These are phyloP conservation scores for Coemansia sp. DNA, from an alignment of 192 early-diverging fungal species.

Conservation along the genomic window DNA sequence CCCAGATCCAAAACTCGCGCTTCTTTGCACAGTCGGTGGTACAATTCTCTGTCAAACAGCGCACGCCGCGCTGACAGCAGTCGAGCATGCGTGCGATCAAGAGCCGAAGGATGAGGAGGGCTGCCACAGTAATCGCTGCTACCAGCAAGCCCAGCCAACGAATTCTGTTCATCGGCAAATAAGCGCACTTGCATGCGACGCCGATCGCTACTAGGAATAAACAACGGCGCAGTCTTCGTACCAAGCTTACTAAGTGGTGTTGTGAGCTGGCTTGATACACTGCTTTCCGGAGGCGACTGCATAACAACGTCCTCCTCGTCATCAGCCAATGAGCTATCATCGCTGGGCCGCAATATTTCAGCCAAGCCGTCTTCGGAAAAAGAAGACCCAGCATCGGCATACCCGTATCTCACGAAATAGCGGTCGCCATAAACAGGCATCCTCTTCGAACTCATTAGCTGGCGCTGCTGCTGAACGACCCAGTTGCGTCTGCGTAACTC, in stretches of 20 bases:
- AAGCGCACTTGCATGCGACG: slow-evolving; percentile 24
- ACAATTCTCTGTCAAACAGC: slow-evolving; percentile 52
- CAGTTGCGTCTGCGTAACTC: slow-evolving; percentile 40
- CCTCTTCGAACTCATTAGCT: slow-evolving; percentile 5
- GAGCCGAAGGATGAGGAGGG: background rate
- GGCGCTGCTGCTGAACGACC: slow-evolving; percentile 44
- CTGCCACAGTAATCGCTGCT: background rate
- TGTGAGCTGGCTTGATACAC: background rate
- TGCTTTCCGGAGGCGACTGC: background rate
- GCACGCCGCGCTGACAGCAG: slow-evolving; percentile 25
- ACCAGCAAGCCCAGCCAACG: background rate
- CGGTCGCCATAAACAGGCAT: slow-evolving; percentile 18
- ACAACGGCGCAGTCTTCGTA: slow-evolving; percentile 18
- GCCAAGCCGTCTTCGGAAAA: slow-evolving; percentile 39
- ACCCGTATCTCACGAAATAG: slow-evolving; percentile 45
- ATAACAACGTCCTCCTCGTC: background rate
- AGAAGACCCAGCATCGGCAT: slow-evolving; percentile 31
- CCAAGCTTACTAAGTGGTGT: background rate
- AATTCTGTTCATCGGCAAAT: background rate
- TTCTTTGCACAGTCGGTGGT: slow-evolving; percentile 44
- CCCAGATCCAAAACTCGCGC: slow-evolving; percentile 54
- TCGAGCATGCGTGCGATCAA: slow-evolving; percentile 33
- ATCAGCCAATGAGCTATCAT: background rate
- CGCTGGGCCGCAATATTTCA: slow-evolving; percentile 35
- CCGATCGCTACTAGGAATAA: slow-evolving; percentile 18